A percentile compares a stretch with the other conserved stretches of the same genome.
These are phyloP conservation scores for Fusarium aywerte DNA, from an alignment of 2,329 filamentous ascomycete genomes.

Conservation along the genomic window DNA sequence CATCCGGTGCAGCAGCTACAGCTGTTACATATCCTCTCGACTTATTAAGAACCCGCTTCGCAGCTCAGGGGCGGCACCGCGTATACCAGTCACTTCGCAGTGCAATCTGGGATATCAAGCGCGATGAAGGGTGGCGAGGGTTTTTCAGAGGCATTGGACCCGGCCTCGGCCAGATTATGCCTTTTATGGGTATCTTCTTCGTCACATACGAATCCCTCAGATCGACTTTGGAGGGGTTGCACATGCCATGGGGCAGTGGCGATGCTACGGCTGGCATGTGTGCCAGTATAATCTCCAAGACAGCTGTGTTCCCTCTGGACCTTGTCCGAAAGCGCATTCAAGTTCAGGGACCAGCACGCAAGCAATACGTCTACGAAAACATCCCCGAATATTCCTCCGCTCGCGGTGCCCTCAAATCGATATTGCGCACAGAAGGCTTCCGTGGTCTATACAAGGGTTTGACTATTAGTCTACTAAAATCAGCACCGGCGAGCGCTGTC, in stretches of 20 bases:
- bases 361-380: slow-evolving; percentile 82
- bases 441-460: slow-evolving; percentile 88
- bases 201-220: slow-evolving; percentile 84
- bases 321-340: slow-evolving; percentile 92
- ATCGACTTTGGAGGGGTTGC: slow-evolving; percentile 63
- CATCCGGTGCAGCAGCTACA: slow-evolving; percentile 85
- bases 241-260: slow-evolving; percentile 77
- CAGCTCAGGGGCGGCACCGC: slow-evolving; percentile 84
- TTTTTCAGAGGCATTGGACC: slow-evolving; percentile 91
- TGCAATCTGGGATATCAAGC: slow-evolving; percentile 77
- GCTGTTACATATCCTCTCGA: slow-evolving; percentile 91
- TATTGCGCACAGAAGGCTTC: slow-evolving; percentile 77
- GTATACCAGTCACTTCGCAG: slow-evolving; percentile 79
- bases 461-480: slow-evolving; percentile 89
- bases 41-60: slow-evolving; percentile 91
- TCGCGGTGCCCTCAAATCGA: slow-evolving; percentile 71
- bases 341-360: slow-evolving; percentile 89
- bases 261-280: slow-evolving; percentile 85
- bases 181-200: slow-evolving; percentile 98
- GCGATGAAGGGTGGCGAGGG: slow-evolving; percentile 78
- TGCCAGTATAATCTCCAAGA: slow-evolving; percentile 86
- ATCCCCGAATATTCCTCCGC: slow-evolving; percentile 86
- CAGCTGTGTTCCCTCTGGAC: slow-evolving; percentile 90
- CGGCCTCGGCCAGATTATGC: slow-evolving; percentile 86
- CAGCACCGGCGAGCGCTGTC: slow-evolving; percentile 89